Conservation (phyloP, 768 basidiomycete species). For the Myochromella boudieri region DNA sequence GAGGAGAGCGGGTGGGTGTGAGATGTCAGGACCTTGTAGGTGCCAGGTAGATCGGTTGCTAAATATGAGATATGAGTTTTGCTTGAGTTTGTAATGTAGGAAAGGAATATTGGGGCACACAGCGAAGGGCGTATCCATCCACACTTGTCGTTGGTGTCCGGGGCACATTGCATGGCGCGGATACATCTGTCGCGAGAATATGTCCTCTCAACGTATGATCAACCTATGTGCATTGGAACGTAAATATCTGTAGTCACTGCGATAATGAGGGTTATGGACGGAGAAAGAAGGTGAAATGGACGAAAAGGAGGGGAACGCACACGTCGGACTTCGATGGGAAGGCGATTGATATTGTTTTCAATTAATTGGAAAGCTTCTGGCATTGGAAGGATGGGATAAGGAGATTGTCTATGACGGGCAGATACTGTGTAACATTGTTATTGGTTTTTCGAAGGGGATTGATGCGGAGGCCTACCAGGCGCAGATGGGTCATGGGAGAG, state of each 20-base stretch:
- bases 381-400: conserved; percentile 70
- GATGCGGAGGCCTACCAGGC: conserved; percentile 47
- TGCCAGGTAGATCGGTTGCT: conserved; percentile 67
- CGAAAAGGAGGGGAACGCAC: conserved; percentile 11
- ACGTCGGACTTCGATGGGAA: conserved; percentile 46
- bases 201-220: conserved; percentile 57
- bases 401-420: conserved; percentile 72
- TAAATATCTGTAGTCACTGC: no score
- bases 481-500: conserved; percentile 71
- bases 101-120: conserved; percentile 30
- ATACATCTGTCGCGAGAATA: conserved; percentile 75
- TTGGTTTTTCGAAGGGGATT: background rate
- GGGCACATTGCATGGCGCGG: conserved; percentile 66
- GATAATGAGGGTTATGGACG: no score
- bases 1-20: conserved; percentile 47
- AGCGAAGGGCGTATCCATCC: conserved; percentile 83
- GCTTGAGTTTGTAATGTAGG: background rate
- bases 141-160: conserved; percentile 72
- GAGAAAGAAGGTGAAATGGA: background rate
- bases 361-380: conserved; percentile 64
- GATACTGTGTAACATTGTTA: conserved; percentile 45
- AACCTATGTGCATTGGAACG: no score
- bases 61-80: background rate
- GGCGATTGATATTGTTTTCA: conserved; percentile 41
- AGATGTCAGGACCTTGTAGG: conserved; percentile 67